phyloP scores from a whole-genome alignment of 176 grass and related monocot genomes.

The Typha latifolia region DNA sequence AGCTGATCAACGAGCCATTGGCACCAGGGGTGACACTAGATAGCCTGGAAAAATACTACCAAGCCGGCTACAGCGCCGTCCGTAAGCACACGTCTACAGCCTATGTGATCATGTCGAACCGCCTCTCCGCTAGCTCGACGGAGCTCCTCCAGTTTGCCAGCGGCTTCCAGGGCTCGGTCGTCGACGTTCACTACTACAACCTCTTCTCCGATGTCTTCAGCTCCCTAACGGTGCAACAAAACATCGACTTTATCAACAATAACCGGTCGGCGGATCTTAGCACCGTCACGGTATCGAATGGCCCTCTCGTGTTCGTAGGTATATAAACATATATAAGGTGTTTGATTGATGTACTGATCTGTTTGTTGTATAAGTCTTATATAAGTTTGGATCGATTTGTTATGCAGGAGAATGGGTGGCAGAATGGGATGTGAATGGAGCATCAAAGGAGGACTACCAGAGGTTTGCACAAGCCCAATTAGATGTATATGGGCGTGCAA shows the following conservation, averaged over 20 bases:
- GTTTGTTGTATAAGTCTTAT: background rate
- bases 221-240: conserved; percentile 37
- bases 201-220: conserved; percentile 25
- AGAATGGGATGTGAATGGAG: conserved; percentile 1
- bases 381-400: background rate
- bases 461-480: conserved; percentile 28
- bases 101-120: conserved; percentile 67
- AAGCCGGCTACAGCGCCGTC: conserved; percentile 45
- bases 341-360: background rate
- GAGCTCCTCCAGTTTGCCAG: conserved; percentile 42
- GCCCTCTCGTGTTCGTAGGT: conserved; percentile 53
- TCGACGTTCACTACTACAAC: conserved; percentile 60
- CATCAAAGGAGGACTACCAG: conserved; percentile 16
- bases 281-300: conserved; percentile 14
- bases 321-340: background rate
- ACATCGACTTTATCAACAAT: conserved; percentile 36
- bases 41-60: conserved; percentile 51
- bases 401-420: conserved; percentile 34
- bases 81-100: conserved; percentile 36
- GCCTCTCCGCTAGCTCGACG: conserved; percentile 16
- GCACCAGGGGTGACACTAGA: conserved; percentile 29
- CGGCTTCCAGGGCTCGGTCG: conserved; percentile 10
- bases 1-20: conserved; percentile 59
- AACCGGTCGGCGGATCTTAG: conserved; percentile 16
- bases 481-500: conserved; percentile 34